phyloP scores from a whole-genome alignment of 345 rosid genomes.

The Microcos paniculata region DNA sequence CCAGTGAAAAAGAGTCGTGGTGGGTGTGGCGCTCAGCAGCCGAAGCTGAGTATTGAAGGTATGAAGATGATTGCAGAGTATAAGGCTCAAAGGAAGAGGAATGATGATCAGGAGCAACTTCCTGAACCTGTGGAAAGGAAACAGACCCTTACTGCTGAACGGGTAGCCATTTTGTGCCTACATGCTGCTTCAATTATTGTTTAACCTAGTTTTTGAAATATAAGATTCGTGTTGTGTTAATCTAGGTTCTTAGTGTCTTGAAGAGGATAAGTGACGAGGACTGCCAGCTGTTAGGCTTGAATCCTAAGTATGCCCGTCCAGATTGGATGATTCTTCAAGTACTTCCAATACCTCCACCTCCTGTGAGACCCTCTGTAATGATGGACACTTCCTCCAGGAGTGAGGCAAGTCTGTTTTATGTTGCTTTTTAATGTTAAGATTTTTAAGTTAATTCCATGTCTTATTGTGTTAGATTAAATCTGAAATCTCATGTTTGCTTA shows the following conservation, averaged over 20 bases:
- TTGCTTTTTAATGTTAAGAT: slow-evolving; percentile 23
- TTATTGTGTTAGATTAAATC: neutral
- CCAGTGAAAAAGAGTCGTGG: slow-evolving; percentile 83
- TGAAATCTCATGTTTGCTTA: slow-evolving; percentile 27
- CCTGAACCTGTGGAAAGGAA: slow-evolving; percentile 97
- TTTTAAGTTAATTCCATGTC: slow-evolving; percentile 28
- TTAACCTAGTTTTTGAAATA: slow-evolving; percentile 28
- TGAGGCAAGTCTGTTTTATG: slow-evolving; percentile 53
- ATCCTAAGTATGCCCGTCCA: slow-evolving; percentile 97
- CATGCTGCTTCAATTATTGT: neutral
- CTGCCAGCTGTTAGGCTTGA: slow-evolving; percentile 78
- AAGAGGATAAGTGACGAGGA: slow-evolving; percentile 97
- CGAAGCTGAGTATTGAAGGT: slow-evolving; percentile 88
- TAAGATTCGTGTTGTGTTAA: neutral
- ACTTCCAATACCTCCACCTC: slow-evolving; percentile 98
- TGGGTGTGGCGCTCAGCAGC: slow-evolving; percentile 92
- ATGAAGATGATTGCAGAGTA: slow-evolving; percentile 97
- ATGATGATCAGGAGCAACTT: slow-evolving; percentile 83
- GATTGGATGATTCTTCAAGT: slow-evolving; percentile 99
- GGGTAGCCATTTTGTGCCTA: slow-evolving; percentile 37
- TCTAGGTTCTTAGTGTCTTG: slow-evolving; percentile 84
- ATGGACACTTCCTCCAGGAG: slow-evolving; percentile 84
- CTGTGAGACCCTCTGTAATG: slow-evolving; percentile 99
- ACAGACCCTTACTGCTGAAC: slow-evolving; percentile 92
- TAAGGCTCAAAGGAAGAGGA: slow-evolving; percentile 73